Conservation (phyloP, 768 basidiomycete genomes). For the Russula earlei region DNA sequence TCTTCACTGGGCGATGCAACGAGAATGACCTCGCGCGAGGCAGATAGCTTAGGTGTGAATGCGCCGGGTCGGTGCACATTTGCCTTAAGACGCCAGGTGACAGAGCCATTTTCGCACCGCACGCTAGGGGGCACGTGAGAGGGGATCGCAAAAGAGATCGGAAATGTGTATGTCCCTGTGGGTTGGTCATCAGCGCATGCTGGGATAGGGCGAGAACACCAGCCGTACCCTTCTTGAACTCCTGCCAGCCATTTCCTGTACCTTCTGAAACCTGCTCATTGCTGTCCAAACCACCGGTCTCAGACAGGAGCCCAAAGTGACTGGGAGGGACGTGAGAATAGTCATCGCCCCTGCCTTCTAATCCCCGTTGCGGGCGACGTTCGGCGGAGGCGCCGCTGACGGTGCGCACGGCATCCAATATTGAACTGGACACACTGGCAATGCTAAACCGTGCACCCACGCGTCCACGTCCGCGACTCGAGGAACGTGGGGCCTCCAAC, state of each 20-base stretch:
- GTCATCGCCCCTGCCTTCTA: slow-evolving; percentile 16
- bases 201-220: neutral
- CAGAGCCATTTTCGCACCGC: slow-evolving; percentile 62
- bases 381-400: slow-evolving; percentile 12
- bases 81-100: slow-evolving; percentile 74
- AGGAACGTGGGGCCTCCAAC: neutral
- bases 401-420: slow-evolving; percentile 10
- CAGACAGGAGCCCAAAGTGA: slow-evolving; percentile 32
- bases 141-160: slow-evolving; percentile 85
- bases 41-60: slow-evolving; percentile 61
- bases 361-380: slow-evolving; percentile 23
- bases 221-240: slow-evolving; percentile 72
- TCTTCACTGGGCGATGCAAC: slow-evolving; percentile 74
- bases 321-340: slow-evolving; percentile 26
- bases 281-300: slow-evolving; percentile 29
- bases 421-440: slow-evolving; percentile 9
- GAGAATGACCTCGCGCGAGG: slow-evolving; percentile 62
- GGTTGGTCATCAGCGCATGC: neutral
- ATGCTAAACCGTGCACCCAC: slow-evolving; percentile 12
- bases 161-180: slow-evolving; percentile 90
- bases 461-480: slow-evolving; percentile 15
- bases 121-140: slow-evolving; percentile 70
- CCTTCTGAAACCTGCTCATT: slow-evolving; percentile 31
- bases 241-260: slow-evolving; percentile 57
- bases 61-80: slow-evolving; percentile 76